Evolutionary conservation across 2,329 filamentous ascomycete species (phyloP).

Genomic region (Ceratocystis ficicola): DNA sequence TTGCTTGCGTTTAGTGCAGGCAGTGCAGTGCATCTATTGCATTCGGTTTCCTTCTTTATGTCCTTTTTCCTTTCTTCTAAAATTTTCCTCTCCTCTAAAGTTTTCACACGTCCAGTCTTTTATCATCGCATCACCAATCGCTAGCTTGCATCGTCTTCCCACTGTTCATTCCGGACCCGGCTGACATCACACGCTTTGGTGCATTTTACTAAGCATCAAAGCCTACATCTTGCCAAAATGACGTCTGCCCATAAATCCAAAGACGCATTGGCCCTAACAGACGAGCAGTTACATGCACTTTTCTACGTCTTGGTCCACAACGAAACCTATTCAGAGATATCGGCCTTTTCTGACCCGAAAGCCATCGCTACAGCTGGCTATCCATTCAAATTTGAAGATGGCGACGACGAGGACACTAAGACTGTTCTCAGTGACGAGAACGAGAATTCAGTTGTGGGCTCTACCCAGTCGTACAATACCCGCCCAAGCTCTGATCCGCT

Average conservation of each 20-base stretch:
- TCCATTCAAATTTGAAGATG: constrained; percentile 42
- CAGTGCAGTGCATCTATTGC: neutral
- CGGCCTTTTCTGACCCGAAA: constrained; percentile 53
- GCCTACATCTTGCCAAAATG: neutral
- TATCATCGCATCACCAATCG: neutral
- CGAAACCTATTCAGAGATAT: constrained; percentile 55
- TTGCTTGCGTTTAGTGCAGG: neutral
- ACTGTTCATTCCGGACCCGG: neutral
- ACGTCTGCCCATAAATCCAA: neutral
- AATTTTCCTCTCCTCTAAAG: neutral
- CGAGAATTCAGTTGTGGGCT: constrained; percentile 24
- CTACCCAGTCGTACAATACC: constrained; percentile 9
- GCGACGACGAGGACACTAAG: constrained; percentile 24
- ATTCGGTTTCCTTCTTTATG: neutral
- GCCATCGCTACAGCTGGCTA: constrained; percentile 57
- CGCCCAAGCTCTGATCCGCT: constrained; percentile 36
- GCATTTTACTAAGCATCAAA: neutral
- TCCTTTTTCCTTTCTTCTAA: neutral
- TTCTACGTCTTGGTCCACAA: constrained; percentile 49
- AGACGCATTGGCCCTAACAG: constrained; percentile 20
- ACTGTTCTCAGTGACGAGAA: constrained; percentile 1
- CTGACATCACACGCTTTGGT: neutral
- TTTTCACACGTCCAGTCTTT: neutral
- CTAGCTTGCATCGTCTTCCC: neutral
- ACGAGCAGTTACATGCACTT: constrained; percentile 41